Evolutionary conservation across 768 basidiomycete genomes (phyloP).

Genomic region (Leucocoprinus birnbaumii): DNA sequence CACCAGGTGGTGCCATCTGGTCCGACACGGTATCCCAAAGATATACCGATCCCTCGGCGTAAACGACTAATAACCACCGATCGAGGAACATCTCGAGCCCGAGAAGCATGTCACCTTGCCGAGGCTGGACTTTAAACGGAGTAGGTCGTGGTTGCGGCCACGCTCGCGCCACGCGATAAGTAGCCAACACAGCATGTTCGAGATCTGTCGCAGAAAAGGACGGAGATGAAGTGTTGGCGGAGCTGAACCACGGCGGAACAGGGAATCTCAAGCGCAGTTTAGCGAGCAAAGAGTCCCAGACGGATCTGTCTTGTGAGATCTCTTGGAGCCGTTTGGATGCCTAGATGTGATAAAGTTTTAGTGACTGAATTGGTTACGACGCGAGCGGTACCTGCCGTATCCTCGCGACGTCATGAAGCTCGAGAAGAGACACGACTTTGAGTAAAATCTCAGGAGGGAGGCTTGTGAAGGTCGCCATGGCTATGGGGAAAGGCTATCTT

Average conservation of each 20-base stretch:
- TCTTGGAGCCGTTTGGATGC: conserved; percentile 4
- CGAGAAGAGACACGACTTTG: conserved; percentile 3
- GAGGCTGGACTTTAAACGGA: background rate
- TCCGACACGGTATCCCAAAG: conserved; percentile 35
- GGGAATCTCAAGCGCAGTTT: background rate
- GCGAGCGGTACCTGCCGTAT: conserved; percentile 9
- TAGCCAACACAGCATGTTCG: conserved; percentile 5
- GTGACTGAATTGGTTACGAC: background rate
- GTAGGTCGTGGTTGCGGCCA: background rate
- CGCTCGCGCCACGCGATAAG: conserved; percentile 4
- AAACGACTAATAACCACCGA: conserved; percentile 45
- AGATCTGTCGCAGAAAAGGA: background rate
- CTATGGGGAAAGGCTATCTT: background rate
- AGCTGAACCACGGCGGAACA: background rate
- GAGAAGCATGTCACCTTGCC: conserved; percentile 21
- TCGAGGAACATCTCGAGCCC: conserved; percentile 40
- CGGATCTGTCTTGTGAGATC: conserved; percentile 1
- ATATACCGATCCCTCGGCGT: conserved; percentile 36
- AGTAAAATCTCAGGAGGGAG: conserved; percentile 10
- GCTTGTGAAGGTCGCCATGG: background rate
- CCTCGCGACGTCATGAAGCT: conserved; percentile 6
- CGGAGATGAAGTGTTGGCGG: background rate
- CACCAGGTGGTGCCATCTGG: conserved; percentile 4
- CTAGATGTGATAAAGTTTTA: background rate
- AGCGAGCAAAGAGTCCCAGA: conserved; percentile 1